Percentiles rank a stretch among this genome's conserved stretches.
These are phyloP conservation scores for Endothia cerciana DNA, from an alignment of 2,329 filamentous ascomycete genomes.

Conservation along the genomic window DNA sequence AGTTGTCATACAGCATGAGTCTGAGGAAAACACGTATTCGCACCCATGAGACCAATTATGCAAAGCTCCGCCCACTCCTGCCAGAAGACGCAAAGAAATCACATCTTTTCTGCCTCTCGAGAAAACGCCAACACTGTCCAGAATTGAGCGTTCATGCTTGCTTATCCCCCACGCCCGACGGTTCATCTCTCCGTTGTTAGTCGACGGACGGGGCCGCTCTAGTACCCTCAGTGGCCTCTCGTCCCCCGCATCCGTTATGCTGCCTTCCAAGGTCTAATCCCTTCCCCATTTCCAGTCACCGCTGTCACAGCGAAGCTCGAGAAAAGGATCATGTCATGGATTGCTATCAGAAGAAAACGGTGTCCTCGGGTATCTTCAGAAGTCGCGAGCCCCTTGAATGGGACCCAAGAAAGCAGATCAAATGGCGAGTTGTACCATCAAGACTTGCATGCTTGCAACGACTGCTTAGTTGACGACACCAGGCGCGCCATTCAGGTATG, in stretches of 20 bases:
- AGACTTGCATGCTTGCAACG: not conserved
- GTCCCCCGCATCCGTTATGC: not conserved
- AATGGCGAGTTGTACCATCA: not conserved
- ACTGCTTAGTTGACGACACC: conserved; percentile 24
- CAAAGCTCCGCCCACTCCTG: conserved; percentile 11
- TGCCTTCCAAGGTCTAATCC: not conserved
- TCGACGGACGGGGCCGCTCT: not conserved
- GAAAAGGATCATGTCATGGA: conserved; percentile 2
- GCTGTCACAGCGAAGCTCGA: not conserved
- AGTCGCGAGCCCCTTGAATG: not conserved
- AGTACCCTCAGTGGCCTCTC: not conserved
- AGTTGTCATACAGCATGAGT: conserved; percentile 18
- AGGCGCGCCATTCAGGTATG: conserved; percentile 51
- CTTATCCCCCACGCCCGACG: not conserved
- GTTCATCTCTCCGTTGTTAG: not conserved
- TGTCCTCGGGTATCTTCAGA: conserved; percentile 9
- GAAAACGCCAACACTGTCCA: conserved; percentile 4
- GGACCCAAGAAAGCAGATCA: not conserved
- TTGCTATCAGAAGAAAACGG: conserved; percentile 8
- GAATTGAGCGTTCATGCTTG: conserved; percentile 1
- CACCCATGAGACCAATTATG: conserved; percentile 12
- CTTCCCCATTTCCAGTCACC: not conserved
- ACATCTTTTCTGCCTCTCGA: conserved; percentile 1
- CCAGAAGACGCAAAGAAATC: conserved; percentile 12
- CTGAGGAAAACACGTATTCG: conserved; percentile 17